Conservation (phyloP, 2,329 filamentous ascomycete genomes). For the Penicillium sp. region DNA sequence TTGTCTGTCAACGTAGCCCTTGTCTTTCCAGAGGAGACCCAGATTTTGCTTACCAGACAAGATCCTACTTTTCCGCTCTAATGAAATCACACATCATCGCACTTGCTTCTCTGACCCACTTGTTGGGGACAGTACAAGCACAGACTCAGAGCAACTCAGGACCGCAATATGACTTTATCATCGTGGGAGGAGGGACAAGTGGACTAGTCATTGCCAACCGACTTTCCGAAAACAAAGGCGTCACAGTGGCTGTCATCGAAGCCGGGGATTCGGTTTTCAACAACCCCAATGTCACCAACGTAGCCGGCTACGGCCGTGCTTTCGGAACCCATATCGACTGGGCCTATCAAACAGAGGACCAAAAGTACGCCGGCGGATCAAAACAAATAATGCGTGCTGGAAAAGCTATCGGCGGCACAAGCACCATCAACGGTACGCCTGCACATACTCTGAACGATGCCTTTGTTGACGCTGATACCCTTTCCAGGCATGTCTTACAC, state of each 20-base stretch:
- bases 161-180: conserved; percentile 35
- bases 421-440: conserved; percentile 45
- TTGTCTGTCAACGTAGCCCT: too few species aligned
- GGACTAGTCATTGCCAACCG: conserved; percentile 41
- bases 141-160: conserved; percentile 6
- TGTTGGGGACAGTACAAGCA: conserved; percentile 13
- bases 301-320: conserved; percentile 28
- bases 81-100: conserved; percentile 11
- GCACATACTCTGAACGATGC: too few species aligned
- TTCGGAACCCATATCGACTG: conserved; percentile 46
- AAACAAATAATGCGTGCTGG: conserved; percentile 43
- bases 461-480: not conserved
- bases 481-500: conserved; percentile 42
- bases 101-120: conserved; percentile 8
- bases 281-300: conserved; percentile 33
- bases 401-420: conserved; percentile 49
- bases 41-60: not conserved
- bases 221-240: conserved; percentile 34
- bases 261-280: conserved; percentile 34
- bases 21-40: too few species aligned
- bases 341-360: conserved; percentile 44
- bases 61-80: not conserved
- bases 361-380: conserved; percentile 42
- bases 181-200: conserved; percentile 41
- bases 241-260: conserved; percentile 37